Conservation (phyloP, 2,329 filamentous ascomycete genomes). For the Alternaria consortialis region DNA sequence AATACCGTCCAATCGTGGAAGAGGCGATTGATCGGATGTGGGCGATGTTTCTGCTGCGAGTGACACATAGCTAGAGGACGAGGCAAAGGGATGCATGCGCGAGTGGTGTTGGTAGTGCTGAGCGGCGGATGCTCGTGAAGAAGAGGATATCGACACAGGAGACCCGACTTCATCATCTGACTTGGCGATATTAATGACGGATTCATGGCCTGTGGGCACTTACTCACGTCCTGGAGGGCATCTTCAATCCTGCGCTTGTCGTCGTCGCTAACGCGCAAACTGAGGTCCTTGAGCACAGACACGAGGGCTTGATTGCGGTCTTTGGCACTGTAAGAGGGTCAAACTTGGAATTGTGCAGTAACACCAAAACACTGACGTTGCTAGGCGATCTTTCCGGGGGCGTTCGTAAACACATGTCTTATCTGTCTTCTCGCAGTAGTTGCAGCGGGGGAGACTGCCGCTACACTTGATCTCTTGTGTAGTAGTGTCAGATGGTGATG, state of each 20-base stretch:
- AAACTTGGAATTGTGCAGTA: background rate
- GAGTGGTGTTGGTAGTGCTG: constrained; percentile 3
- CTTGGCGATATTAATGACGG: constrained; percentile 6
- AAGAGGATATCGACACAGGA: constrained; percentile 2
- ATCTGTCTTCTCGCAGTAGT: constrained; percentile 39
- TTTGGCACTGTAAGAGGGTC: constrained; percentile 17
- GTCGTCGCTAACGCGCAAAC: constrained; percentile 18
- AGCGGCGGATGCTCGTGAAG: constrained; percentile 6
- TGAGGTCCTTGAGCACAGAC: constrained; percentile 25
- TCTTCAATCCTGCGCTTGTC: constrained; percentile 22
- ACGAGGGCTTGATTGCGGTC: constrained; percentile 25
- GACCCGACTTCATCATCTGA: constrained; percentile 9
- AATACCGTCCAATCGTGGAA: constrained; percentile 2
- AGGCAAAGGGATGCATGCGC: background rate
- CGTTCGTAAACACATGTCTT: constrained; percentile 41
- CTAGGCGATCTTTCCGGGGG: constrained; percentile 40
- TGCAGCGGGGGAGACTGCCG: constrained; percentile 41
- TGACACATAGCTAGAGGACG: background rate
- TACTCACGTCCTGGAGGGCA: constrained; percentile 21
- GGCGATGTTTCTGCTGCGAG: background rate
- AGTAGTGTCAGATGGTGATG: background rate
- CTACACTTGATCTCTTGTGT: constrained; percentile 47
- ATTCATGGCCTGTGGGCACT: background rate
- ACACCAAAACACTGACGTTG: constrained; percentile 25
- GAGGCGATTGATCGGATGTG: background rate